Percentiles rank a stretch among this genome's conserved stretches.
Conservation (phyloP, 805 yeast species). For the Scheffersomyces stipitis region DNA sequence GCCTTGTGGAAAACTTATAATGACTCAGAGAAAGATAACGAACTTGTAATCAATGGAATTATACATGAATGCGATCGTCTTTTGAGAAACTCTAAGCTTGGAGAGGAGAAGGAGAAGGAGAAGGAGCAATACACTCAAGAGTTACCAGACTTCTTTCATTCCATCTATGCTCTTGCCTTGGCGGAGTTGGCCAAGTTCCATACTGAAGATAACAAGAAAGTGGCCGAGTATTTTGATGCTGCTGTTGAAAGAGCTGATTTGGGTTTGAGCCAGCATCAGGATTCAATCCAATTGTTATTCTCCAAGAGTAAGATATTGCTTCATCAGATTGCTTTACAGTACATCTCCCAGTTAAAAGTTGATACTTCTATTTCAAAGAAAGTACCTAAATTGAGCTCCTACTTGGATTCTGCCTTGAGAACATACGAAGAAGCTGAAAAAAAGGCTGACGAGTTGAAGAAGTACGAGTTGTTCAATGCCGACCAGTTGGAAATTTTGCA, state of each 20-base stretch:
- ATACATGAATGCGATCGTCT: slow-evolving; percentile 91
- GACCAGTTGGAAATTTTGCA: slow-evolving; percentile 54
- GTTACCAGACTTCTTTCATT: slow-evolving; percentile 56
- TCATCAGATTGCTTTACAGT: slow-evolving; percentile 59
- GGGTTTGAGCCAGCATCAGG: slow-evolving; percentile 54
- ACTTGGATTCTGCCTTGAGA: slow-evolving; percentile 48
- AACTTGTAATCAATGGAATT: slow-evolving; percentile 72
- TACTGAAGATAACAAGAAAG: slow-evolving; percentile 41
- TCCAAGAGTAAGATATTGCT: slow-evolving; percentile 56
- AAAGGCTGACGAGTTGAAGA: slow-evolving; percentile 19
- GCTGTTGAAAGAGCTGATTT: slow-evolving; percentile 66
- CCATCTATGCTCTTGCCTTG: slow-evolving; percentile 72
- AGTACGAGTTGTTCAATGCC: slow-evolving; percentile 33
- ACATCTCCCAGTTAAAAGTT: slow-evolving; percentile 49
- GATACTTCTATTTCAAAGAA: slow-evolving; percentile 30
- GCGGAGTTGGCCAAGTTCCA: slow-evolving; percentile 63
- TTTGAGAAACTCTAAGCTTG: slow-evolving; percentile 43
- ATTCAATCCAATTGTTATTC: slow-evolving; percentile 47
- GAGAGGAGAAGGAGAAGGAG: slow-evolving; percentile 2
- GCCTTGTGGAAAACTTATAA: slow-evolving; percentile 71
- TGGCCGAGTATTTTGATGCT: slow-evolving; percentile 62
- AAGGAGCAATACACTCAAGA: slow-evolving; percentile 8
- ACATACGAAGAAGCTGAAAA: slow-evolving; percentile 46
- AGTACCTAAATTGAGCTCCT: slow-evolving; percentile 32
- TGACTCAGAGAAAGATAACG: slow-evolving; percentile 57